Evolutionary conservation across 1,139 yeast species (phyloP).

Genomic region (Suhomyces guaymorum): DNA sequence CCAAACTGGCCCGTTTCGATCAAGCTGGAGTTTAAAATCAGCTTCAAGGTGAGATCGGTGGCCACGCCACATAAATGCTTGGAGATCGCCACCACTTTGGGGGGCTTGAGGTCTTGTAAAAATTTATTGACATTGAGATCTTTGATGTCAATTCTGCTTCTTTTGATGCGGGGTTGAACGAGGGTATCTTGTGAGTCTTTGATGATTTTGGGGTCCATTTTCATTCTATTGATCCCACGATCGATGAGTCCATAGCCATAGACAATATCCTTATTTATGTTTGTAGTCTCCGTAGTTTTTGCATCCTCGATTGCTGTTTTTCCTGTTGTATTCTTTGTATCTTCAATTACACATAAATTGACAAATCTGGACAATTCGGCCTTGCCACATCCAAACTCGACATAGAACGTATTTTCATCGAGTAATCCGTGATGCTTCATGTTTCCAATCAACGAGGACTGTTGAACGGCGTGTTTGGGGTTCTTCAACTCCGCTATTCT

Average conservation of each 20-base stretch:
- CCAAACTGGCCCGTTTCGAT: conserved; percentile 26
- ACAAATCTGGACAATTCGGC: conserved; percentile 79
- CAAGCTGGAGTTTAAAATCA: conserved; percentile 51
- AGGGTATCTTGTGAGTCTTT: conserved; percentile 47
- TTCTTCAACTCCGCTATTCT: conserved; percentile 52
- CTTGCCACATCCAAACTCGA: conserved; percentile 91
- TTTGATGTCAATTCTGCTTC: conserved; percentile 76
- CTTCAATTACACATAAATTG: conserved; percentile 45
- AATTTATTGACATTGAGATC: conserved; percentile 60
- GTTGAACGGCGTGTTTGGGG: conserved; percentile 80
- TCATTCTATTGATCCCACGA: conserved; percentile 75
- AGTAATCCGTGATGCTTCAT: conserved; percentile 48
- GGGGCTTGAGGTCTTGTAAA: conserved; percentile 28
- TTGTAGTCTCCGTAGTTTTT: too few relatives aligned
- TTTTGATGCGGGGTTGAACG: conserved; percentile 38
- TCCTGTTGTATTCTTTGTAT: too few relatives aligned
- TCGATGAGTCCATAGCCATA: conserved; percentile 68
- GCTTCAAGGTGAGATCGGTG: conserved; percentile 77
- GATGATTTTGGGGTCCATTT: conserved; percentile 67
- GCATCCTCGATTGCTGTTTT: too few relatives aligned
- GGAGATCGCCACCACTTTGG: conserved; percentile 61
- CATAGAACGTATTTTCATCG: conserved; percentile 38
- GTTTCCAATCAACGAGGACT: conserved; percentile 76
- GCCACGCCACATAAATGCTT: conserved; percentile 95
- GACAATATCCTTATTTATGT: background rate